A percentile compares a stretch with the other conserved stretches of the same genome.
Conservation (phyloP, 2,329 filamentous ascomycete species). For the Sclerotinia subarctica region DNA sequence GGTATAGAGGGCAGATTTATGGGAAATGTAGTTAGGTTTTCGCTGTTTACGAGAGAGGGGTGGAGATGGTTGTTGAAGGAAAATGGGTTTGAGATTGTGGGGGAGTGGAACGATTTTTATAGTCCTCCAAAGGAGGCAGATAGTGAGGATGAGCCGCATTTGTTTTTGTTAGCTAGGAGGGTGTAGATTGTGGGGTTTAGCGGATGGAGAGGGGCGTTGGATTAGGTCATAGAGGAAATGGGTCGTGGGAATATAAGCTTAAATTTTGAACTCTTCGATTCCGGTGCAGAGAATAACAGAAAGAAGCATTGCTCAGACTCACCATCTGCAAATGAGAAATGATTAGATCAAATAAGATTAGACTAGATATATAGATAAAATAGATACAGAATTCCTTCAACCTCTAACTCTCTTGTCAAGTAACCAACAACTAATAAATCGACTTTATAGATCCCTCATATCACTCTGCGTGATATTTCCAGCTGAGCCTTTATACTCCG, state of each 20-base stretch:
- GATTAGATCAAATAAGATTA: too few relatives aligned
- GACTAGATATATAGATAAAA: too few relatives aligned
- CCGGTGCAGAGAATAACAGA: too few relatives aligned
- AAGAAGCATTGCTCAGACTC: too few relatives aligned
- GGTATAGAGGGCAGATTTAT: background rate
- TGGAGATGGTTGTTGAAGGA: constrained; percentile 6
- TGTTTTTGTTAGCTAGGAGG: background rate
- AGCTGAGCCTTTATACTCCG: constrained; percentile 67
- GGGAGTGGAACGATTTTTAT: background rate
- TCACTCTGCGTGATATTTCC: constrained; percentile 79
- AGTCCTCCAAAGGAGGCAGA: background rate
- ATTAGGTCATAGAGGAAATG: too few relatives aligned
- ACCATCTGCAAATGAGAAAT: too few relatives aligned
- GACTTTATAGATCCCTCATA: constrained; percentile 82
- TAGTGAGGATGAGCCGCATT: background rate
- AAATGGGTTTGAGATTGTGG: constrained; percentile 2
- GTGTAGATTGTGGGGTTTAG: background rate
- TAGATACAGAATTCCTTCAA: too few relatives aligned
- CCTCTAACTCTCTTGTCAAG: too few relatives aligned
- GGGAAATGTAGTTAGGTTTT: background rate
- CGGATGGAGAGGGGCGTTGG: too few relatives aligned
- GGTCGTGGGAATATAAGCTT: too few relatives aligned
- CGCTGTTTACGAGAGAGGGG: background rate
- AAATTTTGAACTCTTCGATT: too few relatives aligned
- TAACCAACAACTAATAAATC: constrained; percentile 49